A percentile compares a stretch with the other conserved stretches of the same genome.
Evolutionary conservation across 2,329 filamentous ascomycete genomes (phyloP).

Genomic region (Eutypa lata): DNA sequence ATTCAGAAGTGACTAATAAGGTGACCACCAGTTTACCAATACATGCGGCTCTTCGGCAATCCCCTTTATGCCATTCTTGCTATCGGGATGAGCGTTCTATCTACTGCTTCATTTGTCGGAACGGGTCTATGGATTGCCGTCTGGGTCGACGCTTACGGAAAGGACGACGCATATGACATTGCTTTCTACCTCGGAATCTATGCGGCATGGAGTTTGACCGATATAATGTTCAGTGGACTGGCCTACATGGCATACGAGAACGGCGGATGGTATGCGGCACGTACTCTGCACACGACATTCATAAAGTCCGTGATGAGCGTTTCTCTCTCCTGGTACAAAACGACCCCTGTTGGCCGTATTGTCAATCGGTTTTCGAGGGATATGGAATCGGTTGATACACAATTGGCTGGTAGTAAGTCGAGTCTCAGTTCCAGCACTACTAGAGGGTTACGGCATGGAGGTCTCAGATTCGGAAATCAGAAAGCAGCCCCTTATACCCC

Average conservation of each 20-base stretch:
- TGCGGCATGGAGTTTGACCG: conserved; percentile 41
- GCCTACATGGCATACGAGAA: conserved; percentile 48
- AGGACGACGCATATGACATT: conserved; percentile 40
- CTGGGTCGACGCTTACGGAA: conserved; percentile 51
- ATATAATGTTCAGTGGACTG: conserved; percentile 38
- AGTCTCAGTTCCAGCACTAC: too few relatives aligned
- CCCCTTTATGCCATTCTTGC: conserved; percentile 39
- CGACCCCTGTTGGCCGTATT: conserved; percentile 49
- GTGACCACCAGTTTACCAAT: conserved; percentile 39
- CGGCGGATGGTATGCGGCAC: conserved; percentile 55
- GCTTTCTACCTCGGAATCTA: conserved; percentile 54
- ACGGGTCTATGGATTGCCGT: conserved; percentile 48
- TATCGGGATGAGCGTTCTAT: conserved; percentile 36
- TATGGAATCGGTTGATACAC: conserved; percentile 52
- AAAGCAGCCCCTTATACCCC: too few relatives aligned
- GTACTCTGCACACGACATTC: conserved; percentile 49
- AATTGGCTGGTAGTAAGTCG: conserved; percentile 35
- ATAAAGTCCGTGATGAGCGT: conserved; percentile 51
- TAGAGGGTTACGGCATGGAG: too few relatives aligned
- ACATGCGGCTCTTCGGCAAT: conserved; percentile 50
- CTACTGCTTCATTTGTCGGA: conserved; percentile 39
- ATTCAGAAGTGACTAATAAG: conserved; percentile 10
- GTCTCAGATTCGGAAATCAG: too few relatives aligned
- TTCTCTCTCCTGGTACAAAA: conserved; percentile 55
- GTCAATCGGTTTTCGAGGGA: conserved; percentile 56